Percentiles rank a stretch among this genome's conserved stretches.
Conservation (phyloP, 202 grass and related monocot species). For the Cymbopogon flexuosus region DNA sequence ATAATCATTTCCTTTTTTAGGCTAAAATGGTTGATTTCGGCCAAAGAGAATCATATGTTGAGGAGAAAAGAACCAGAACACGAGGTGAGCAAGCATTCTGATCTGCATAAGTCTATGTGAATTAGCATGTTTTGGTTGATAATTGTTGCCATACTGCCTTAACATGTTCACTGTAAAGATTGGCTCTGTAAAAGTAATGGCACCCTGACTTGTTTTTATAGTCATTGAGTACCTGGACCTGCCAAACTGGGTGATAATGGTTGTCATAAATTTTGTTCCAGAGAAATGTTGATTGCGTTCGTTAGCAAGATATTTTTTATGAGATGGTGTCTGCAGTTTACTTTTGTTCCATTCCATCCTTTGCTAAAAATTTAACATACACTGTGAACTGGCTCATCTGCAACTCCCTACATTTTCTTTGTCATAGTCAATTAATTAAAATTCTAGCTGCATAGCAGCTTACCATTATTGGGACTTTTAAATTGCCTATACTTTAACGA, state of each 20-base stretch:
- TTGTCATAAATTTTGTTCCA: neutral
- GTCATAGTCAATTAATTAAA: neutral
- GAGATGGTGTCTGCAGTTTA: too few relatives aligned
- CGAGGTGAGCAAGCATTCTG: conserved; percentile 45
- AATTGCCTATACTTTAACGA: neutral
- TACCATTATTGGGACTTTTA: neutral
- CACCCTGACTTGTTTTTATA: neutral
- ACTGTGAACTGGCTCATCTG: neutral
- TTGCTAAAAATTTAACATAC: neutral
- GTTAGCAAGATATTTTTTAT: too few relatives aligned
- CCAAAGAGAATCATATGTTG: conserved; percentile 25
- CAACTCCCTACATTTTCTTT: neutral
- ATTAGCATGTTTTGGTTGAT: neutral
- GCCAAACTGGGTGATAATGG: neutral
- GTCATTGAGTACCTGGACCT: too few relatives aligned
- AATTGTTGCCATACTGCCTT: neutral
- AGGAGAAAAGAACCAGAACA: conserved; percentile 63
- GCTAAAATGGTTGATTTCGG: conserved; percentile 35
- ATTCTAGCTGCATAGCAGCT: neutral
- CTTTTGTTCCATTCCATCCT: too few relatives aligned
- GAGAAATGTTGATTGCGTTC: too few relatives aligned
- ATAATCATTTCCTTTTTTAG: conserved; percentile 24
- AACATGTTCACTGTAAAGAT: neutral
- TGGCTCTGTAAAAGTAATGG: neutral
- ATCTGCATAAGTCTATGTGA: neutral